Conservation (phyloP, 2,329 filamentous ascomycete genomes). For the Cordyceps javanica region DNA sequence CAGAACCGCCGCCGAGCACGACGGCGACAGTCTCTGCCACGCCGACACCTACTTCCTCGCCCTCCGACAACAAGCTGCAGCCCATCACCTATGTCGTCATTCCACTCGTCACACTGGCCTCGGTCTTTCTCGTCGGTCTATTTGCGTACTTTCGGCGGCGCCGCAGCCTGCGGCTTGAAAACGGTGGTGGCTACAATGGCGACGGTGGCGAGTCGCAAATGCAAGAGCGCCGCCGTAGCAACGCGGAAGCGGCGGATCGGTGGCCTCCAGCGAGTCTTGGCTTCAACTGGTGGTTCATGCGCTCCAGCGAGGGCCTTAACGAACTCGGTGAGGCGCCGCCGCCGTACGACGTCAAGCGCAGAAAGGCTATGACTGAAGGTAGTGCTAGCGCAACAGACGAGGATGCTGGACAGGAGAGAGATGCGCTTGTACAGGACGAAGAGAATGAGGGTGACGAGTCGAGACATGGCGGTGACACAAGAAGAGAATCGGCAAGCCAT, state of each 20-base stretch:
- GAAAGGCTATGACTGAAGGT: slow-evolving; percentile 9
- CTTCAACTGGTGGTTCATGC: slow-evolving; percentile 16
- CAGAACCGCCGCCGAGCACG: not conserved
- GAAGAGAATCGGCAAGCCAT: not conserved
- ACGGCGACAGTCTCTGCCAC: not conserved
- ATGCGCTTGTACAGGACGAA: not conserved
- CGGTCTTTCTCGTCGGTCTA: slow-evolving; percentile 31
- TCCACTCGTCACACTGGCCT: slow-evolving; percentile 37
- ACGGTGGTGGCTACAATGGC: not conserved
- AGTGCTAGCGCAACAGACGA: not conserved
- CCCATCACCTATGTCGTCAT: slow-evolving; percentile 54
- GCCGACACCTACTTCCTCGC: not conserved
- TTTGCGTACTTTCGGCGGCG: slow-evolving; percentile 40
- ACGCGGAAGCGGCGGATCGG: not conserved
- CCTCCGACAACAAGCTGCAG: slow-evolving; percentile 21
- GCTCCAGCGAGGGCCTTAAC: slow-evolving; percentile 50
- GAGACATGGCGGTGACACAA: not conserved
- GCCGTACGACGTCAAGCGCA: slow-evolving; percentile 43
- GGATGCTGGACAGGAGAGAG: not conserved
- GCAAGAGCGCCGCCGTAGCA: slow-evolving; percentile 8
- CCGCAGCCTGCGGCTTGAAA: slow-evolving; percentile 19
- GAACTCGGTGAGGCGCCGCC: slow-evolving; percentile 60
- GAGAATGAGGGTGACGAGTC: not conserved
- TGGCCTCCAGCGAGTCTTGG: not conserved
- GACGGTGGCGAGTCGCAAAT: slow-evolving; percentile 7